Evolutionary conservation across 2,329 filamentous ascomycete species (phyloP).

Genomic region (Claviceps pusilla): DNA sequence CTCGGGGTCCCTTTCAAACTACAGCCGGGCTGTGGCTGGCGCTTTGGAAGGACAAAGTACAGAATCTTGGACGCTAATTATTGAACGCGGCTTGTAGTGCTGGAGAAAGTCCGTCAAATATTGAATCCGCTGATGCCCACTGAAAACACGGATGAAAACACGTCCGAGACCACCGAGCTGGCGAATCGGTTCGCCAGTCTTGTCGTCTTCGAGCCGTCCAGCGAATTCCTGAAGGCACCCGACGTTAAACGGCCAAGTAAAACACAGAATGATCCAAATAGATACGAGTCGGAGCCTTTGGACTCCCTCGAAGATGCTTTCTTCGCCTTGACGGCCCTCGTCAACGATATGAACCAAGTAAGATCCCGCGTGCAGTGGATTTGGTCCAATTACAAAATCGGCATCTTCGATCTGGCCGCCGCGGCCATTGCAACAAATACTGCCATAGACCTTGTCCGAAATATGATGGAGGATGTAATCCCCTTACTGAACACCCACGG

Average conservation of each 20-base stretch:
- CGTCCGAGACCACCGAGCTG: not conserved
- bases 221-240: constrained; percentile 20
- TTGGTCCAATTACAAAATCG: constrained; percentile 14
- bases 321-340: constrained; percentile 13
- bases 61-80: not conserved
- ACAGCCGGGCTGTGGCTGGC: no score
- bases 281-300: constrained; percentile 19
- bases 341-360: constrained; percentile 17
- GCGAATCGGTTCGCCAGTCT: constrained; percentile 21
- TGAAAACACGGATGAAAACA: not conserved
- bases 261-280: not conserved
- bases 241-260: constrained; percentile 6
- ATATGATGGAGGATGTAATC: constrained; percentile 16
- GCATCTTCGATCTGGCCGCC: constrained; percentile 15
- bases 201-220: constrained; percentile 22
- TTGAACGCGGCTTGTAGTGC: constrained; percentile 10
- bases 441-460: constrained; percentile 18
- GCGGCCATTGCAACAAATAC: constrained; percentile 24
- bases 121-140: constrained; percentile 12
- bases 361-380: constrained; percentile 15
- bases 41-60: no score
- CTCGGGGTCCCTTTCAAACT: not conserved
- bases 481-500: constrained; percentile 14
- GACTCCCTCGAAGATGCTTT: constrained; percentile 12
- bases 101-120: constrained; percentile 19